Base-by-base conservation (phyloP, 108 stramenopile genomes). In the Cyclotella distinguenda region DNA sequence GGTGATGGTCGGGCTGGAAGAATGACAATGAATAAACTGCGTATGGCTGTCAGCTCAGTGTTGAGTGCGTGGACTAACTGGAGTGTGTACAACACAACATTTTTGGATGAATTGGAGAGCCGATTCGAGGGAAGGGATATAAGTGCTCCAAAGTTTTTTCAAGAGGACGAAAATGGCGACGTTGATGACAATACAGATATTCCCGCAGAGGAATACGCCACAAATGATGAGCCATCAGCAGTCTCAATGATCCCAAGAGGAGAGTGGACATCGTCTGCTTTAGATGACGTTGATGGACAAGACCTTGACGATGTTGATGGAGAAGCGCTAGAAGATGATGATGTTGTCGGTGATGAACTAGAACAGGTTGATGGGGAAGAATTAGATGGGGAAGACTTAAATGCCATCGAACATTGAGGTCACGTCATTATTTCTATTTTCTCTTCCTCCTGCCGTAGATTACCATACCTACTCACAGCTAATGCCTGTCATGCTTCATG, bases 31-130 rank as follows among this genome's bases (percentile, higher is more conserved):
- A 82, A 86, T 56, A 90, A 88, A 47, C 32, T 93, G 36, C 52
- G 73, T n/a, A 82, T 34, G 13, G 85, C 86, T 19, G 86, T 93
- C 1, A 66, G 79, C 16, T 73, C 80, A 15, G 87, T 93, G 6
- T 56, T 93, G 26, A 76, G 77, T 21, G 92, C 92, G 12, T 93
- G 92, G 92, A 86, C 85, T 13, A 87, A 87, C 30, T 93, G 92
- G 92, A 73, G 82, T 59, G 89, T 93, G 7, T 93, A 85, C 74
- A 85, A 85, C 62, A 68, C 85, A 22, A 60, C 71, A 15, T 93
- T 88, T 62, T 21, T 93, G 26, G 92, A 93, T 50, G 85, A 88
- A 19, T 58, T 93, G 9, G 77, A 90, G 21, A 79, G 64, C 26
- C 73, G 82, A 27, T 93, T 90, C 63, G 84, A 88, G 39, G 89